A percentile compares a stretch with the other conserved stretches of the same genome.
phyloP scores from a whole-genome alignment of 2,329 filamentous ascomycete genomes.

The Xylariaceae sp. region DNA sequence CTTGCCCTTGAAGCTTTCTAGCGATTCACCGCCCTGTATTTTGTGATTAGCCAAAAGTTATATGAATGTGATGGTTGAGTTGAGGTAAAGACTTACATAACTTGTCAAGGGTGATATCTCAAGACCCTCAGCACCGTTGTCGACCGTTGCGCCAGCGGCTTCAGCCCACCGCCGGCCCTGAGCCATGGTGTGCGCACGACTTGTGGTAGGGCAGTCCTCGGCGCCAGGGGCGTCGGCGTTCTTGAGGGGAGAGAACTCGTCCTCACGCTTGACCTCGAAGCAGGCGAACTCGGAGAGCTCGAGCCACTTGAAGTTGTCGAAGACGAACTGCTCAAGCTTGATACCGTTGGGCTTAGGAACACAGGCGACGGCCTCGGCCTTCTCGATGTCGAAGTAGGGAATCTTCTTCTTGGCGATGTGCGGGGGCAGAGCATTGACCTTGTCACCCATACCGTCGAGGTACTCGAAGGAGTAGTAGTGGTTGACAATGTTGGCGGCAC shows the following conservation, averaged over 20 bases:
- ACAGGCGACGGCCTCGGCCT: conserved; percentile 74
- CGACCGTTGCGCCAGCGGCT: conserved; percentile 69
- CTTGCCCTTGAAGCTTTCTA: conserved; percentile 51
- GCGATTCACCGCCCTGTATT: conserved; percentile 50
- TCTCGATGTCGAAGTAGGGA: conserved; percentile 70
- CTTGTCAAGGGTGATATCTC: conserved; percentile 91
- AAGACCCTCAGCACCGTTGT: conserved; percentile 55
- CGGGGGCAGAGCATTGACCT: conserved; percentile 82
- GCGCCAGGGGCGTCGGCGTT: conserved; percentile 47
- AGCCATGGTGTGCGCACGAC: conserved; percentile 79
- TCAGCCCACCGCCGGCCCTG: conserved; percentile 85
- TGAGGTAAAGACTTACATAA: conserved; percentile 66
- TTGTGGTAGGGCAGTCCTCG: conserved; percentile 84
- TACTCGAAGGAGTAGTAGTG: conserved; percentile 98
- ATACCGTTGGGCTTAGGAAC: conserved; percentile 80
- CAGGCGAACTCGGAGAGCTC: conserved; percentile 85
- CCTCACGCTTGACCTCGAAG: conserved; percentile 92
- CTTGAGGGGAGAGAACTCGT: conserved; percentile 97
- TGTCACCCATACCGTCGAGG: conserved; percentile 82
- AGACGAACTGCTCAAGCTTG: conserved; percentile 98
- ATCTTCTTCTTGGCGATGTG: conserved; percentile 99
- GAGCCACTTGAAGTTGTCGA: conserved; percentile 92
- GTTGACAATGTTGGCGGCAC: conserved; percentile 98
- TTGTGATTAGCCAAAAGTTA: conserved; percentile 22
- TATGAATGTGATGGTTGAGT: neutral